Conservation (phyloP, 2,329 filamentous ascomycete genomes). For the Cladosporium sp. region DNA sequence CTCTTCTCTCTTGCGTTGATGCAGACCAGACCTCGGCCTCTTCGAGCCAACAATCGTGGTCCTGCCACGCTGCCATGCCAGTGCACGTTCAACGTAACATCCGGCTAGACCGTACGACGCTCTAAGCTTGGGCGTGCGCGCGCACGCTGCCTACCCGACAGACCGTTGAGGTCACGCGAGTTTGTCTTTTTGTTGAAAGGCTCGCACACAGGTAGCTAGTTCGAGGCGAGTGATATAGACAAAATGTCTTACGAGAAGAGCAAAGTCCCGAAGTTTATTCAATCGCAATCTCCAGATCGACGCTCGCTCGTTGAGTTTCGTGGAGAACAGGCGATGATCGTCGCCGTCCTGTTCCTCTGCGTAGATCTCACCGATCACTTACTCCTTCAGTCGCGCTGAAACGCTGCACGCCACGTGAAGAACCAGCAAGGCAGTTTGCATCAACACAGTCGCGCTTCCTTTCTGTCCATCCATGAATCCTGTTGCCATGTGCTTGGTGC, state of each 20-base stretch:
- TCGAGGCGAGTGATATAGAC: not conserved
- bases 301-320: not conserved
- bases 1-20: not conserved
- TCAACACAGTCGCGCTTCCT: not conserved
- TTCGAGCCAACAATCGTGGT: not conserved
- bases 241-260: conserved; percentile 5
- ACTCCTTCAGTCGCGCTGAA: conserved; percentile 15
- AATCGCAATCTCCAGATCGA: conserved; percentile 18
- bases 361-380: conserved; percentile 16
- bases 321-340: conserved; percentile 10
- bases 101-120: not conserved
- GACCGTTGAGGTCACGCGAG: conserved; percentile 9
- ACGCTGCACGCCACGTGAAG: conserved; percentile 17
- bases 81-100: conserved; percentile 17
- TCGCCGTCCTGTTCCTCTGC: not conserved
- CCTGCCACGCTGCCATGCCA: not conserved
- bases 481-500: conserved; percentile 4
- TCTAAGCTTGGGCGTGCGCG: not conserved
- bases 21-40: conserved; percentile 8
- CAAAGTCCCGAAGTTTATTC: conserved; percentile 13
- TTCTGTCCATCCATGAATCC: not conserved
- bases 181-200: not conserved
- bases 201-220: not conserved
- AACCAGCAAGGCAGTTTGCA: not conserved
- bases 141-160: not conserved